These are phyloP conservation scores for Trichoderma orchidacearum DNA, from an alignment of 495 filamentous ascomycete species.

Conservation along the genomic window DNA sequence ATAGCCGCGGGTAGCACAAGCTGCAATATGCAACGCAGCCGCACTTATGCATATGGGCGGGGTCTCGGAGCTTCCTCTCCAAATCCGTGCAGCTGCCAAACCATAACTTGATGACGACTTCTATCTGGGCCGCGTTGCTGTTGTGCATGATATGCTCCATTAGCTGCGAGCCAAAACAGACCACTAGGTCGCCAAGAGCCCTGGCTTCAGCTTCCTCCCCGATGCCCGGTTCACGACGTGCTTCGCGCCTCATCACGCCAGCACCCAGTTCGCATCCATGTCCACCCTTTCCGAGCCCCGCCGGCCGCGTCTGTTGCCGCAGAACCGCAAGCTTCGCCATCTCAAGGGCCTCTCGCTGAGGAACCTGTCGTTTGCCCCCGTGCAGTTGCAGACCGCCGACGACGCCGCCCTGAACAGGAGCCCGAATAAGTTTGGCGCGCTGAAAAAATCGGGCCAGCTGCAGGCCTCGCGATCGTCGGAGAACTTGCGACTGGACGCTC, in stretches of 20 bases:
- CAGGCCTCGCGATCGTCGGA: constrained; percentile 59
- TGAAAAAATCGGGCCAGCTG: constrained; percentile 43
- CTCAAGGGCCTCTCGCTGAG: constrained; percentile 77
- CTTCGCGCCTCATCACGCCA: background rate
- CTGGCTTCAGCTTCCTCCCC: background rate
- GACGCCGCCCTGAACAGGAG: constrained; percentile 70
- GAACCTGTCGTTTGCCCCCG: constrained; percentile 57
- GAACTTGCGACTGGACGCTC: constrained; percentile 34
- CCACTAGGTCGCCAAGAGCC: background rate
- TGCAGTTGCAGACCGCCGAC: constrained; percentile 65
- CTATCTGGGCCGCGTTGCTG: background rate
- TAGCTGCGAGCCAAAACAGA: background rate
- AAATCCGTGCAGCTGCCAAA: background rate
- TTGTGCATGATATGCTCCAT: background rate
- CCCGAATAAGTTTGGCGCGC: constrained; percentile 52
- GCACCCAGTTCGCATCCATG: constrained; percentile 6
- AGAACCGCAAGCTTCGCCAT: constrained; percentile 85
- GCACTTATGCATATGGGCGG: background rate
- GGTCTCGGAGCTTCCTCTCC: background rate
- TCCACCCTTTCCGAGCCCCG: constrained; percentile 18
- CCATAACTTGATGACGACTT: background rate
- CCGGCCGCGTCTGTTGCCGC: constrained; percentile 32
- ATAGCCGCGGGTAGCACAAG: too few relatives aligned
- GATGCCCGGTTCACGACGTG: background rate
- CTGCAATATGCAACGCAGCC: too few relatives aligned